Percentiles rank a stretch among this genome's conserved stretches.
These are phyloP conservation scores for Leccinum uliginosum DNA, from an alignment of 768 basidiomycete species.

Conservation along the genomic window DNA sequence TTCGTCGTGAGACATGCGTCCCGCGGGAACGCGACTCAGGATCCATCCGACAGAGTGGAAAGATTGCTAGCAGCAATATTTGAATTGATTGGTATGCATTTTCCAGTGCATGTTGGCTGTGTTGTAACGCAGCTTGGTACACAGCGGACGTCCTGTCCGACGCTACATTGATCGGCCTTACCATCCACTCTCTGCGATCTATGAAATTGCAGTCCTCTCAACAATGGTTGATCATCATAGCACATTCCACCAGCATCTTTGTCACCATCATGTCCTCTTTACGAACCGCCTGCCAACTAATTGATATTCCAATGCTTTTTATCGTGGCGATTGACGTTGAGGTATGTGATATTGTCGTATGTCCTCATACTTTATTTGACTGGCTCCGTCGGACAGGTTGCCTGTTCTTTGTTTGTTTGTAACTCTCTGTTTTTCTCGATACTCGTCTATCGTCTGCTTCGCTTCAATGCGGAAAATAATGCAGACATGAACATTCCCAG, in stretches of 20 bases:
- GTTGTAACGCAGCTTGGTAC: neutral
- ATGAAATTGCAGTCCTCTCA: conserved; percentile 1
- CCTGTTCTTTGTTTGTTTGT: conserved; percentile 12
- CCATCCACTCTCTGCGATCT: conserved; percentile 5
- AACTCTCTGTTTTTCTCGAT: conserved; percentile 9
- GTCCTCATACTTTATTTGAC: neutral
- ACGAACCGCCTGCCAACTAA: conserved; percentile 8
- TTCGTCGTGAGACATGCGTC: conserved; percentile 1
- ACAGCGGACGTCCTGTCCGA: conserved; percentile 22
- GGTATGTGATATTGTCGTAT: conserved; percentile 1
- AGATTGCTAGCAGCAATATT: conserved; percentile 1
- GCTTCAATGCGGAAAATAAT: neutral
- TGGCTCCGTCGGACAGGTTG: conserved; percentile 7
- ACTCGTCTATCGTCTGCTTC: conserved; percentile 8
- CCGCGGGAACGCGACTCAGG: neutral
- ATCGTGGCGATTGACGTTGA: conserved; percentile 11
- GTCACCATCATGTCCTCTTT: conserved; percentile 4
- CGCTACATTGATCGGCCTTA: conserved; percentile 7
- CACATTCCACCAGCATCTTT: conserved; percentile 8
- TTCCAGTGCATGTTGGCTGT: neutral
- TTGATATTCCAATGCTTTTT: neutral
- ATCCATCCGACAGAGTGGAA: neutral
- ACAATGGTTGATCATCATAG: conserved; percentile 5
- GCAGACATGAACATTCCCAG: neutral
- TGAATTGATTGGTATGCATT: conserved; percentile 14